Evolutionary conservation across 2,329 filamentous ascomycete species (phyloP).

Genomic region (Colletotrichum australisinense): DNA sequence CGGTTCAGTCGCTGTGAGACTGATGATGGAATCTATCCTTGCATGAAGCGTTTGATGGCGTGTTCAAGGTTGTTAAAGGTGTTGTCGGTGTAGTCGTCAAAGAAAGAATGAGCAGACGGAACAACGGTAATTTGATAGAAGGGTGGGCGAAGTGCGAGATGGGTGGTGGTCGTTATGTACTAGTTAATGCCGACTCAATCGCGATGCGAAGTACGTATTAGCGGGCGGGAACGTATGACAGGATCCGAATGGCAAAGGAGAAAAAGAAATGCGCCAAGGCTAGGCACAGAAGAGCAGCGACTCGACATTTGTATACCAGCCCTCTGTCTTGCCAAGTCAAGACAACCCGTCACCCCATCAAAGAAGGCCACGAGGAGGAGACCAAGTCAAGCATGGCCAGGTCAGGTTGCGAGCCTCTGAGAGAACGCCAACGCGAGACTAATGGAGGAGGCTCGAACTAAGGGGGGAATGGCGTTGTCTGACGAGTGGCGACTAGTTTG

Average conservation of each 20-base stretch:
- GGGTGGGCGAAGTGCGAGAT: background rate
- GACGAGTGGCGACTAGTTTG: conserved; percentile 22
- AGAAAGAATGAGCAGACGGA: background rate
- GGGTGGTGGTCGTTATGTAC: conserved; percentile 13
- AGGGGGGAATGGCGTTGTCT: background rate
- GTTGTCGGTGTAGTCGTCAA: background rate
- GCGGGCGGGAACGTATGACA: background rate
- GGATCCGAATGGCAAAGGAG: background rate
- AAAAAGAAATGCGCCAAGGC: background rate
- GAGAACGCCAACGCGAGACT: conserved; percentile 3
- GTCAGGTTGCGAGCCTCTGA: conserved; percentile 2
- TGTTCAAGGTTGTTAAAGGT: background rate
- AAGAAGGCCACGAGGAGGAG: background rate
- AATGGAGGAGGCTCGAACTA: conserved; percentile 1
- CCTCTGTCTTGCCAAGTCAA: background rate
- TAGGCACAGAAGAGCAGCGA: background rate
- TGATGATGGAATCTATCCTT: background rate
- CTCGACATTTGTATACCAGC: conserved; percentile 18
- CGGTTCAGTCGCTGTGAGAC: conserved; percentile 8
- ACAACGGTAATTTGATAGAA: background rate
- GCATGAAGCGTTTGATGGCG: background rate
- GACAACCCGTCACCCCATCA: background rate
- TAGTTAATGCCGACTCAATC: background rate
- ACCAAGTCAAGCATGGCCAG: background rate
- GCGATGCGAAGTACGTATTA: background rate